These are phyloP conservation scores for Phalaenopsis equestris DNA, from an alignment of 106 monocot genomes.

Conservation along the genomic window DNA sequence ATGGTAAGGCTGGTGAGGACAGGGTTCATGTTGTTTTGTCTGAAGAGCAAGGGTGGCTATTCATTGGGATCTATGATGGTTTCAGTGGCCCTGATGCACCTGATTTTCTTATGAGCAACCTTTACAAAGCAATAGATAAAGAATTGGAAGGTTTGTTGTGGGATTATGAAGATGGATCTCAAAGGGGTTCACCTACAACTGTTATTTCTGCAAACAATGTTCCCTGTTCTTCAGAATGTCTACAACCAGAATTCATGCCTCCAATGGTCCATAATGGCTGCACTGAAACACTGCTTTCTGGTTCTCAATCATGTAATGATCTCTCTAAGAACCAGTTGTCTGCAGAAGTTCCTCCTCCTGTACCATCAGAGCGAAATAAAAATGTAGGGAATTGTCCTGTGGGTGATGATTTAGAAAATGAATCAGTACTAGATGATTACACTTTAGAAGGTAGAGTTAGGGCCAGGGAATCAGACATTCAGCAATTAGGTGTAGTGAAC, in stretches of 20 bases:
- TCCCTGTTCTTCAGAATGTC: conserved; percentile 6
- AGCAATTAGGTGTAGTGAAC: background rate
- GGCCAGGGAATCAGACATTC: conserved; percentile 3
- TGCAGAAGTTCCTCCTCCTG: conserved; percentile 4
- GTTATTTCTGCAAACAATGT: conserved; percentile 14
- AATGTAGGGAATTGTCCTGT: background rate
- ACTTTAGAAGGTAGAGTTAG: conserved; percentile 5
- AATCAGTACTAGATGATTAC: conserved; percentile 6
- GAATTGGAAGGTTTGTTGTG: conserved; percentile 91
- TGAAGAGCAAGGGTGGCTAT: conserved; percentile 98
- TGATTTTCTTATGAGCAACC: conserved; percentile 90
- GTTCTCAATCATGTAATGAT: conserved; percentile 12
- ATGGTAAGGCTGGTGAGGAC: conserved; percentile 99
- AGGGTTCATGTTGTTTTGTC: conserved; percentile 95
- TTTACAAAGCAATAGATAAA: conserved; percentile 88
- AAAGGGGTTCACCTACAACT: conserved; percentile 13
- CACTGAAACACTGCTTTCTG: conserved; percentile 8
- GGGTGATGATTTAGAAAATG: background rate
- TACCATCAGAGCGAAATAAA: background rate
- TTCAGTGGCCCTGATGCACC: conserved; percentile 98
- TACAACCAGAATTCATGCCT: conserved; percentile 5
- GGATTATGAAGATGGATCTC: conserved; percentile 69
- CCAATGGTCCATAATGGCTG: conserved; percentile 8
- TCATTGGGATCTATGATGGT: conserved; percentile 95
- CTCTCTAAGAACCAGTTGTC: conserved; percentile 8